These are phyloP conservation scores for Pinus albicaulis DNA, from an alignment of 75 land plant genomes.

Conservation along the genomic window DNA sequence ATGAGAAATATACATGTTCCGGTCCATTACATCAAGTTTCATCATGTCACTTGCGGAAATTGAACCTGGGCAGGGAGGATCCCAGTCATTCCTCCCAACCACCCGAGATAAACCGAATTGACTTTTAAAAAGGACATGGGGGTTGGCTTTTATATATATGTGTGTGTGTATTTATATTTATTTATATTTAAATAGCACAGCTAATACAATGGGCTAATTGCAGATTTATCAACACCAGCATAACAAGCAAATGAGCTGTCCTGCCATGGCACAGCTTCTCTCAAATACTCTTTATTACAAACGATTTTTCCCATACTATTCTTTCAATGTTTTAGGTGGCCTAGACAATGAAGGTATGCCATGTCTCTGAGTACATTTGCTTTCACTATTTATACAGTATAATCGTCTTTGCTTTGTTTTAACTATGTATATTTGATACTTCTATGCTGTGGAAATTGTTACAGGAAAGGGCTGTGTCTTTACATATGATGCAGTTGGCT, in stretches of 20 bases:
- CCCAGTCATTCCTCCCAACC: too few species aligned
- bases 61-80: too few species aligned
- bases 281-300: conserved; percentile 97
- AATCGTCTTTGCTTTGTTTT: neutral
- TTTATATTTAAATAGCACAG: neutral
- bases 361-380: neutral
- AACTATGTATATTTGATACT: neutral
- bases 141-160: too few species aligned
- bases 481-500: conserved; percentile 97
- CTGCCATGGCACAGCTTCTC: conserved; percentile 94
- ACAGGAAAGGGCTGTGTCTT: conserved; percentile 96
- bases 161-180: too few species aligned
- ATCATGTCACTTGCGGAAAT: too few species aligned
- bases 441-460: neutral
- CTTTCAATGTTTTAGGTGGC: conserved; percentile 95
- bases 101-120: too few species aligned
- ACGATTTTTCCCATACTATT: conserved; percentile 94
- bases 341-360: conserved; percentile 83
- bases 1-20: too few species aligned
- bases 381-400: neutral
- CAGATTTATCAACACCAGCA: conserved; percentile 97
- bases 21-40: too few species aligned
- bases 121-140: too few species aligned
- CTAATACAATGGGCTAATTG: conserved; percentile 3
- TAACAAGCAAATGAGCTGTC: conserved; percentile 97